Evolutionary conservation across 768 basidiomycete species (phyloP).

Genomic region (Tephrocybe sp.): DNA sequence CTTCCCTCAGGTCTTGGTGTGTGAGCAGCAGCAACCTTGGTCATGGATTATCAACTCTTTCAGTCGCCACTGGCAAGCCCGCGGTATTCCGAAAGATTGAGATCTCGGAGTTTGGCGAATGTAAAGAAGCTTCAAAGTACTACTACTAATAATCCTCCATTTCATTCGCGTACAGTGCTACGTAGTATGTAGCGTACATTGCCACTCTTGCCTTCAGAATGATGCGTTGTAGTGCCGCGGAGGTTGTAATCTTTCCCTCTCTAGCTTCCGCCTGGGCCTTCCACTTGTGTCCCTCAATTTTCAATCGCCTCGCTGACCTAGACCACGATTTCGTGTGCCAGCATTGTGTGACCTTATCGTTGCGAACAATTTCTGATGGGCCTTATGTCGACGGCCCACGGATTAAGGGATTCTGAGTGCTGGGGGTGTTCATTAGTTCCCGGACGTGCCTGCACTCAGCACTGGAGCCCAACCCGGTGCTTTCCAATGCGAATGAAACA

Average conservation of each 20-base stretch:
- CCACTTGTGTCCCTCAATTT: constrained; percentile 3
- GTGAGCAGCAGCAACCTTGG: background rate
- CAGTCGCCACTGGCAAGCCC: constrained; percentile 2
- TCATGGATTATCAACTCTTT: background rate
- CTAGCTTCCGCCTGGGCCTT: constrained; percentile 4
- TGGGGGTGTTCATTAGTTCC: background rate
- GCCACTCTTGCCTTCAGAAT: background rate
- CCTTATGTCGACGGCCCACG: background rate
- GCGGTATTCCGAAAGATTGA: constrained; percentile 1
- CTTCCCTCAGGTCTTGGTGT: background rate
- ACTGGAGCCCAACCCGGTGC: background rate
- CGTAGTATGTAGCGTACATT: background rate
- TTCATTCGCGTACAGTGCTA: too few species aligned
- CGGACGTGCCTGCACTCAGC: constrained; percentile 2
- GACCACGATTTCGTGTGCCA: background rate
- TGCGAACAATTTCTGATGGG: constrained; percentile 8
- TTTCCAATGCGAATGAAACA: constrained; percentile 1
- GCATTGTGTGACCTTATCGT: constrained; percentile 5
- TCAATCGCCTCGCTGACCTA: background rate
- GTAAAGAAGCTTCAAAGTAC: constrained; percentile 1
- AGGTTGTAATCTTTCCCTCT: background rate
- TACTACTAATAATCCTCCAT: too few species aligned
- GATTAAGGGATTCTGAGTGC: constrained; percentile 3
- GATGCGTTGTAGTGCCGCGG: constrained; percentile 7
- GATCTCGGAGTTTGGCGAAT: constrained; percentile 12